Percentiles rank a stretch among this genome's conserved stretches.
Evolutionary conservation across 2,329 filamentous ascomycete genomes (phyloP).

Genomic region (Kalaharituber pfeilii): DNA sequence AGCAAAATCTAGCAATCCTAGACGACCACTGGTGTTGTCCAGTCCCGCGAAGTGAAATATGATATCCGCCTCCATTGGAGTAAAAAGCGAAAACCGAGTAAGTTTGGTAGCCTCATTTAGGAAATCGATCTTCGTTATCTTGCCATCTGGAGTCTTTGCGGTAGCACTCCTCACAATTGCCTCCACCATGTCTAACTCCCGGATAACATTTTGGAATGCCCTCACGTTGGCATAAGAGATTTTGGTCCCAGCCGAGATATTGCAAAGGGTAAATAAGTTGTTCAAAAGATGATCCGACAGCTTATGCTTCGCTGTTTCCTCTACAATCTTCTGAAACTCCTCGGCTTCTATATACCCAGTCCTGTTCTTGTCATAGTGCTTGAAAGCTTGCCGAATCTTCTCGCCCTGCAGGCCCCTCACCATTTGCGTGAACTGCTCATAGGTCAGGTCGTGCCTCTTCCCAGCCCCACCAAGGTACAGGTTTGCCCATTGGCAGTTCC

Average conservation of each 20-base stretch:
- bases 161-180: slow-evolving; percentile 79
- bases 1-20: slow-evolving; percentile 69
- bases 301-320: slow-evolving; percentile 86
- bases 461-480: slow-evolving; percentile 82
- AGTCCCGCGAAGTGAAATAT: slow-evolving; percentile 95
- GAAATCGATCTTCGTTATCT: slow-evolving; percentile 87
- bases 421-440: slow-evolving; percentile 96
- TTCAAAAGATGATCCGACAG: slow-evolving; percentile 87
- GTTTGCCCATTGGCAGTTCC: slow-evolving; percentile 91
- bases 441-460: slow-evolving; percentile 79
- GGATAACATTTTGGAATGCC: slow-evolving; percentile 94
- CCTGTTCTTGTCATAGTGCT: slow-evolving; percentile 72
- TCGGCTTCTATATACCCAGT: slow-evolving; percentile 92
- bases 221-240: slow-evolving; percentile 96
- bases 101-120: slow-evolving; percentile 80
- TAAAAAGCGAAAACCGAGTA: slow-evolving; percentile 89
- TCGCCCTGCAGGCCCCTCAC: slow-evolving; percentile 89
- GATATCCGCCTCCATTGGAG: slow-evolving; percentile 96
- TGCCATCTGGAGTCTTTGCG: slow-evolving; percentile 66
- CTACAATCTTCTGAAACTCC: slow-evolving; percentile 91
- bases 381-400: slow-evolving; percentile 87
- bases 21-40: slow-evolving; percentile 70
- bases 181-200: slow-evolving; percentile 95
- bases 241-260: slow-evolving; percentile 78
- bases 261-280: slow-evolving; percentile 83